Evolutionary conservation across 2,329 filamentous ascomycete genomes (phyloP), one percentile per base, ranked within the genome.

Genomic region (Apiospora marii): DNA sequence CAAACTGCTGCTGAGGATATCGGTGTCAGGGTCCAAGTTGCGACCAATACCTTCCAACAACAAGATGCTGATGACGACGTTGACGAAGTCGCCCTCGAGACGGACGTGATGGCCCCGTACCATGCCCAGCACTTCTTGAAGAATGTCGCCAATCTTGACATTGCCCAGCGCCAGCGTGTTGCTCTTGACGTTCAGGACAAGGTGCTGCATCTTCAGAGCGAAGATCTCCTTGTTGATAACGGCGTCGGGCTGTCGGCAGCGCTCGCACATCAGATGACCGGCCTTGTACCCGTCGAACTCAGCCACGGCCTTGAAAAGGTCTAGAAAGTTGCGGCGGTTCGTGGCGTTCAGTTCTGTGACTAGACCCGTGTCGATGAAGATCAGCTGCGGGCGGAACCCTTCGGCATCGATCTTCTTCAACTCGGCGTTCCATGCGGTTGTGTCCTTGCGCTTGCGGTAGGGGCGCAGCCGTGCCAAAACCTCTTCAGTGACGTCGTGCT

Each of bases 271-370:
- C 53, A 99, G 87, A 74, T 97, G 91, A 0, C 96, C 96, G 4
- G 96, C 95, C 80, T 94, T 95, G 85, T 98, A 98, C 13, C 96
- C 96, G 80, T 99, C 95, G 77, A 99, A 99, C 79, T 98, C 96
- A 22, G 96, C 96, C 30, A 99, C 91, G 19, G 96, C 94, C 73
- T 95, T 95, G 90, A 99, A 99, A 3, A 99, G 90, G 78, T 97
- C 96, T 4, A 99, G 87, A 82, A 99, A 99, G 82, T 99, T 99
- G 34, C 85, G 87, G 48, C 96, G 91, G 80, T 99, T 99, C 4
- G 87, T 91, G 8, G 90, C 90, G 80, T 98, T 98, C 30, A 99
- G 89, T 81, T 98, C 94, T 0, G 96, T 99, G 1, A 98, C 96
- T 0, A 99, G 88, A 1, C 96, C 96, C 0, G 96, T 97, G 81